Evolutionary conservation across 1,284 basidiomycete species (phyloP).

Genomic region (Sanghuangporus baumii): DNA sequence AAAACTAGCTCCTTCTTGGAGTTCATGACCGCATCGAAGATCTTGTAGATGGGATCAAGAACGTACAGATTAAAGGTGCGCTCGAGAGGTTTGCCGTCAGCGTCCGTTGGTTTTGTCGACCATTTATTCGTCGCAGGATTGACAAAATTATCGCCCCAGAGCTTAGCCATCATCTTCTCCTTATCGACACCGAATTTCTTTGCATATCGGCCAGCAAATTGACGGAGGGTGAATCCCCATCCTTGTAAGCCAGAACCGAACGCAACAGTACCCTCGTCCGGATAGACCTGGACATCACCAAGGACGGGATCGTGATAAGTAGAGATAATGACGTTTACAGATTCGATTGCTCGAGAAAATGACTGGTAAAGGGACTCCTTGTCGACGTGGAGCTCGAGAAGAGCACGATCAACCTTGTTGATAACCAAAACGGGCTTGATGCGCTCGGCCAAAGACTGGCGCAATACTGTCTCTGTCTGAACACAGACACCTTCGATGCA

Average conservation of each 20-base stretch:
- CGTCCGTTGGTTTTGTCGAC: constrained; percentile 75
- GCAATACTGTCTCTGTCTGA: constrained; percentile 98
- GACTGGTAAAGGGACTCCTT: constrained; percentile 99
- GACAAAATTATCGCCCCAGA: constrained; percentile 99
- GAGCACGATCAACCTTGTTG: constrained; percentile 99
- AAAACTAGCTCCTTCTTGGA: constrained; percentile 93
- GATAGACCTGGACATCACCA: constrained; percentile 99
- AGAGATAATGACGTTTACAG: constrained; percentile 97
- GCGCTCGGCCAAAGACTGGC: constrained; percentile 96
- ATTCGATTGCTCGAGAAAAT: constrained; percentile 97
- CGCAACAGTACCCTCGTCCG: constrained; percentile 97
- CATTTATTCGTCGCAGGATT: constrained; percentile 98
- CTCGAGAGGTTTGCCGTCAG: constrained; percentile 86
- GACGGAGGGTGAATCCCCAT: constrained; percentile 98
- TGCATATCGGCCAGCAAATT: constrained; percentile 93
- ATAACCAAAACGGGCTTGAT: constrained; percentile 99
- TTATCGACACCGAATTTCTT: constrained; percentile 99
- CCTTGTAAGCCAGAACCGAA: constrained; percentile 99
- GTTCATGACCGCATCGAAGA: constrained; percentile 99
- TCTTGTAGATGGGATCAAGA: constrained; percentile 98
- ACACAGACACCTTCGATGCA: constrained; percentile 99
- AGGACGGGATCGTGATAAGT: constrained; percentile 94
- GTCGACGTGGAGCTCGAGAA: constrained; percentile 96
- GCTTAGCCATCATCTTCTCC: constrained; percentile 96
- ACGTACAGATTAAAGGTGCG: constrained; percentile 96